phyloP scores from a whole-genome alignment of 2,329 filamentous ascomycete genomes.

The Monilinia fructicola region DNA sequence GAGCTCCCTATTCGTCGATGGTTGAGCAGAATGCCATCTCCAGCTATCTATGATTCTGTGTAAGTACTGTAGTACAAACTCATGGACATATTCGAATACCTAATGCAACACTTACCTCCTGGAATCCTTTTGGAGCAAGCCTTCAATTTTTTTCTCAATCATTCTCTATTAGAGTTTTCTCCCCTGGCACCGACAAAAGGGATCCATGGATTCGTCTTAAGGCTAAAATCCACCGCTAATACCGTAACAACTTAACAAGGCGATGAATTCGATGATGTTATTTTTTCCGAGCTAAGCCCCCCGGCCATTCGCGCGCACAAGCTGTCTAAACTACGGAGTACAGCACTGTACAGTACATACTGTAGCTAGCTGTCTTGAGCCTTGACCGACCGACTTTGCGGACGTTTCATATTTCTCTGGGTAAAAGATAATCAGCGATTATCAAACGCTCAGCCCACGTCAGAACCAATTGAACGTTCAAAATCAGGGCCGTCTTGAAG shows the following conservation, averaged over 20 bases:
- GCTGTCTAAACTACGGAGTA: no score
- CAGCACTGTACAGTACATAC: no score
- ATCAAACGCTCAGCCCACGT: conserved; percentile 15
- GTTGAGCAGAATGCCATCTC: no score
- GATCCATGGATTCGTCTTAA: neutral
- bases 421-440: conserved; percentile 10
- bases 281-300: conserved; percentile 2
- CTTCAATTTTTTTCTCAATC: neutral
- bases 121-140: no score
- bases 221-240: conserved; percentile 8
- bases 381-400: conserved; percentile 10
- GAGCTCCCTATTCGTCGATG: neutral
- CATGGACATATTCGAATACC: no score
- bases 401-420: conserved; percentile 20
- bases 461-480: conserved; percentile 7
- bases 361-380: neutral
- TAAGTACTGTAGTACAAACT: no score
- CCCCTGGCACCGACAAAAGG: conserved; percentile 3
- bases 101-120: no score
- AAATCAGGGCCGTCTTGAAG: conserved; percentile 1
- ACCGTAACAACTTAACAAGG: no score
- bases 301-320: conserved; percentile 8
- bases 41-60: no score
- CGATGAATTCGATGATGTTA: conserved; percentile 9
- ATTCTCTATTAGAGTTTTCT: neutral